Evolutionary conservation across 805 yeast genomes (phyloP), one percentile per base, ranked within the genome.

Genomic region (Tetrapisispora pingtungensis): DNA sequence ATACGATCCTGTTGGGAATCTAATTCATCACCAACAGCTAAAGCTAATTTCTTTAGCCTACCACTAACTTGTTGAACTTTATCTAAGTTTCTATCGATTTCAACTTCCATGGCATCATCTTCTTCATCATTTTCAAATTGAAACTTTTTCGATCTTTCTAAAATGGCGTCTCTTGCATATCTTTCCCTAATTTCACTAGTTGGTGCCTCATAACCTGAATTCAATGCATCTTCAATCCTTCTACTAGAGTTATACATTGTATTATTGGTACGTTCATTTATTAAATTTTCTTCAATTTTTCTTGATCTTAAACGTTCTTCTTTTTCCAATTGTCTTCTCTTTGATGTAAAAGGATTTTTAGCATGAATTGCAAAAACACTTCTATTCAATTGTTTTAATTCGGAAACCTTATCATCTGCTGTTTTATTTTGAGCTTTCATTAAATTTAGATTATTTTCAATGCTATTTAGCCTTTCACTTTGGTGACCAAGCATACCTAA

Each of bases 401-500:
- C 89, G 42, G 73, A 75, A 32, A 89, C 90, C 62, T 84, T 85
- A 38, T 79, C 84, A 49, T 81, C 87, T 7, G 94, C 94, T 44
- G 84, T 75, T 53, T 78, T 71, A 46, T 85, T 84, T 59, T 87
- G 96, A 5, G 84, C 80, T 46, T 80, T 82, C 40, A 94, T 86
- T 43, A 83, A 66, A 42, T 83, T 76, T 53, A 90, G 68, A 51
- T 81, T 80, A 49, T 75, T 75, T 61, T 90, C 96, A 17, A 88
- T 79, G 54, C 77, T 77, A 61, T 81, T 84, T 50, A 93, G 69
- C 39, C 84, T 72, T 59, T 88, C 96, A 45, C 90, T 79, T 62
- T 93, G 97, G 10, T 87, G 75, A 19, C 97, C 97, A 41, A 93
- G 72, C 77, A 85, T 78, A 20, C 96, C 96, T 50, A 89, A 65